These are phyloP conservation scores for Xylaria curta DNA, from an alignment of 495 filamentous ascomycete species.

Conservation along the genomic window DNA sequence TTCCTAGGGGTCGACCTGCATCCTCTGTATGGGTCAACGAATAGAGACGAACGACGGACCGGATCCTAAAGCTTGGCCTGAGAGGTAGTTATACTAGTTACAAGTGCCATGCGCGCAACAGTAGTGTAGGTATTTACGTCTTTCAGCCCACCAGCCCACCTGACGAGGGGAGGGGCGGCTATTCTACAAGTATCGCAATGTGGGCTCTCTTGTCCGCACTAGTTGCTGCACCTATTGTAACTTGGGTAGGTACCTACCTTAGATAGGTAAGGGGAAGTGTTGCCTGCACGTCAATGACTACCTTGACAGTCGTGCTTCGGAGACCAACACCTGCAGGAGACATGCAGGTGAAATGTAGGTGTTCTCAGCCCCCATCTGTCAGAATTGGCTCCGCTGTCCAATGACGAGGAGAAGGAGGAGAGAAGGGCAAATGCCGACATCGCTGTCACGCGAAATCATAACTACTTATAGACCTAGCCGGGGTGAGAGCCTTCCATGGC, in stretches of 20 bases:
- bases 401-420: not conserved
- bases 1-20: not conserved
- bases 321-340: not conserved
- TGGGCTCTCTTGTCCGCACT: not conserved
- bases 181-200: not conserved
- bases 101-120: too few relatives aligned
- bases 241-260: not conserved
- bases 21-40: not conserved
- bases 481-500: not conserved
- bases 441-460: not conserved
- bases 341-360: not conserved
- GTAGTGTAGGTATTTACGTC: too few relatives aligned
- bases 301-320: not conserved
- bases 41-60: constrained; percentile 6
- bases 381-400: not conserved
- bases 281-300: not conserved
- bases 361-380: not conserved
- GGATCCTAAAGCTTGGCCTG: constrained; percentile 9
- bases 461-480: too few relatives aligned
- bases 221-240: not conserved
- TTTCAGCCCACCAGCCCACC: too few relatives aligned
- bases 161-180: not conserved
- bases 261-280: not conserved
- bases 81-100: not conserved
- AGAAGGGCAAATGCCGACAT: not conserved